Evolutionary conservation across 257 asterid genomes (phyloP).

Genomic region (Cordia subcordata): DNA sequence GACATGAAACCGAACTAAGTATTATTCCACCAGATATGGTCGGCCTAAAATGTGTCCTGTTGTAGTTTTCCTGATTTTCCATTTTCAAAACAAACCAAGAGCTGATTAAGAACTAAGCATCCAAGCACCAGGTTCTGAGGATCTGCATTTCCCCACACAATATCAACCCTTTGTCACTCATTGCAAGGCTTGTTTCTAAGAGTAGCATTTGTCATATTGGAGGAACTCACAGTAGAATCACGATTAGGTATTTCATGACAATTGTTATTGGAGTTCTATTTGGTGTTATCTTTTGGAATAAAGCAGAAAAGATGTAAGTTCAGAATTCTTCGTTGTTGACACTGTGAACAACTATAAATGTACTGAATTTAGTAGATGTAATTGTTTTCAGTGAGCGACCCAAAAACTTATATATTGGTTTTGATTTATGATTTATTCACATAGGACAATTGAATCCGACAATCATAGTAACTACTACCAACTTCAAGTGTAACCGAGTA

Average conservation of each 20-base stretch:
- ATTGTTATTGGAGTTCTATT: conserved; percentile 41
- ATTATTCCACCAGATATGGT: too few species aligned
- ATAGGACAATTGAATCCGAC: not conserved
- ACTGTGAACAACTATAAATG: too few species aligned
- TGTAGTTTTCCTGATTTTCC: not conserved
- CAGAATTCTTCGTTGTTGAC: too few species aligned
- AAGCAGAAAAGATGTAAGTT: conserved; percentile 46
- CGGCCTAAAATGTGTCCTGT: conserved; percentile 2
- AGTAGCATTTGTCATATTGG: conserved; percentile 69
- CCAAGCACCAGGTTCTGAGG: conserved; percentile 36
- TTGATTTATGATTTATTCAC: too few species aligned
- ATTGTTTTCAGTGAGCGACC: too few species aligned
- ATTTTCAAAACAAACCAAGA: conserved; percentile 39
- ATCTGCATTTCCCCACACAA: conserved; percentile 45
- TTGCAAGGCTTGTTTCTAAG: conserved; percentile 62
- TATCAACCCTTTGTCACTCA: conserved; percentile 56
- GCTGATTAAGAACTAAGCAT: conserved; percentile 41
- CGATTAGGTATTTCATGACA: conserved; percentile 54
- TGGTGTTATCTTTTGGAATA: conserved; percentile 71
- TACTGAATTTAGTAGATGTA: too few species aligned
- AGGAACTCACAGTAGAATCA: conserved; percentile 59
- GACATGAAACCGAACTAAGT: not conserved
- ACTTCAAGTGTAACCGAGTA: not conserved
- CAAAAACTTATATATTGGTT: too few species aligned
- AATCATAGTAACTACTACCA: not conserved